Evolutionary conservation across 352 stramenopile species (phyloP).

Genomic region (Sclerospora graminicola): DNA sequence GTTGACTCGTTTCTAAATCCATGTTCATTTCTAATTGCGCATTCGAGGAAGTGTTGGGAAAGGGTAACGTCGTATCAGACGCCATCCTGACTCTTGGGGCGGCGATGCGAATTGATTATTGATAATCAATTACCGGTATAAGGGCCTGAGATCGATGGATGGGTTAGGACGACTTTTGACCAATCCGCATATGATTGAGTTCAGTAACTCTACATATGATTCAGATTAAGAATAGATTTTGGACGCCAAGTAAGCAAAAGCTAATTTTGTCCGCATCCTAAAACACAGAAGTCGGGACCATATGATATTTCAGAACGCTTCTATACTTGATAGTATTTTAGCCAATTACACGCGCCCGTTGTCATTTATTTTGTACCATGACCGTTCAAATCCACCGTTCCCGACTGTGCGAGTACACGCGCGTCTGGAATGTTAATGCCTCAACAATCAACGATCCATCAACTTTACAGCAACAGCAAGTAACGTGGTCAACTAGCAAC

Average conservation of each 20-base stretch:
- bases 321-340: not conserved
- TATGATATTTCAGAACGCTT: not conserved
- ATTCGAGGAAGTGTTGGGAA: too few species aligned
- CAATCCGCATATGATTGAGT: not conserved
- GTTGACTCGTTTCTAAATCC: slow-evolving; percentile 9
- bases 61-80: too few species aligned
- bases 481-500: slow-evolving; percentile 9
- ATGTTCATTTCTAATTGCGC: slow-evolving; percentile 6
- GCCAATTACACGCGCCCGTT: not conserved
- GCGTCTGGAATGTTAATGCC: slow-evolving; percentile 23
- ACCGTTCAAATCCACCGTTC: slow-evolving; percentile 23
- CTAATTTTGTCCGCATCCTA: too few species aligned
- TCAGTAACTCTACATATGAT: not conserved
- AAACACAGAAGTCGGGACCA: too few species aligned
- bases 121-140: too few species aligned
- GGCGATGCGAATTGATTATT: too few species aligned
- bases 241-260: too few species aligned
- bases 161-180: too few species aligned
- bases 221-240: too few species aligned
- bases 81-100: too few species aligned
- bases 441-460: slow-evolving; percentile 3
- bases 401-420: slow-evolving; percentile 19
- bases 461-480: slow-evolving; percentile 10
- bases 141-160: too few species aligned
- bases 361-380: not conserved